Evolutionary conservation across 2,329 filamentous ascomycete species (phyloP), one percentile per base, ranked within the genome.

Genomic region (Teratosphaeria viscida): DNA sequence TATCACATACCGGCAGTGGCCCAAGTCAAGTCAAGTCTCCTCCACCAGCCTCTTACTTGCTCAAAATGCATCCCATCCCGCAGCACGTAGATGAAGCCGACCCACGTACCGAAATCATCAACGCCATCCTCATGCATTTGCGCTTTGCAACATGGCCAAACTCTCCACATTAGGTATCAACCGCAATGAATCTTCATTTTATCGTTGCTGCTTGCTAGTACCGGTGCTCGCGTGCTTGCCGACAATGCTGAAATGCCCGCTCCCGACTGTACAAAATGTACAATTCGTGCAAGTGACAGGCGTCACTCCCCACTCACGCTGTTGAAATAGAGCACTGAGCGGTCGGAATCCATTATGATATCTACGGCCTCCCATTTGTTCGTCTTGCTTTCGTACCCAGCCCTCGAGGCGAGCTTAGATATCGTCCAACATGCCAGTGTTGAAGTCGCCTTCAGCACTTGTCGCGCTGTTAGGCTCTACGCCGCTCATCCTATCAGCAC

Each of bases 401-500:
- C 43, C 43, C 43, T 19, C 2, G 43, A 54, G 52, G 32, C 52
- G 11, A 37, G 35, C 27, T 60, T 43, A 71, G 58, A 72, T 68
- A 62, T 72, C 69, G 54, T 76, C 74, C 54, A 75, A 72, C 67
- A 74, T 73, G 53, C 72, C 73, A 58, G 75, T 70, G 60, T 76
- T 77, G 73, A 81, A 81, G 58, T 81, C 76, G 57, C 63, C 68
- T 52, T 78, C 75, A 11, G 78, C 77, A 58, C 65, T 73, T 2
- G 60, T 64, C 5, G 62, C 58, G 52, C 61, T 65, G 5, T 65
- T 75, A 34, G 72, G 71, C 61, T 79, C 72, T 58, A 82, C 72
- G 37, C 79, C 79, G 64, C 77, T 80, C 79, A 81, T 81, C 49
- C 79, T 76, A 62, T 81, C 77, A 59, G 74, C 76, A 37, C 23